These are phyloP conservation scores for Elsinoe ampelina DNA, from an alignment of 2,329 filamentous ascomycete genomes.

Conservation along the genomic window DNA sequence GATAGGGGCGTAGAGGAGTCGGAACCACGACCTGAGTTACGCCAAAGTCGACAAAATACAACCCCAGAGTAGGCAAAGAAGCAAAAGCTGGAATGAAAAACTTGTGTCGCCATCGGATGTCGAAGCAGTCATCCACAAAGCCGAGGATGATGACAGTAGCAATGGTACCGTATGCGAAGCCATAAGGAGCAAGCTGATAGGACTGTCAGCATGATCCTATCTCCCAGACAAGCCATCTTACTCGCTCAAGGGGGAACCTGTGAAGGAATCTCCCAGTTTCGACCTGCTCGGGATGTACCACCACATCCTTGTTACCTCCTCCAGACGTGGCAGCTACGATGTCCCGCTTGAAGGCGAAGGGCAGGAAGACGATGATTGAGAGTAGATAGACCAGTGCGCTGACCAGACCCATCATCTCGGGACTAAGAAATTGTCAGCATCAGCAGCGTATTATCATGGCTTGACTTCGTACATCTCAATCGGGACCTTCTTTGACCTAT, in stretches of 20 bases:
- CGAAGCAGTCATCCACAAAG: conserved; percentile 91
- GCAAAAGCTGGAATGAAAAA: conserved; percentile 95
- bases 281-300: conserved; percentile 61
- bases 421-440: conserved; percentile 38
- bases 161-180: conserved; percentile 86
- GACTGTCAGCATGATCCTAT: conserved; percentile 1
- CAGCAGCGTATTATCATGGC: conserved; percentile 16
- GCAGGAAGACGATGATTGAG: conserved; percentile 82
- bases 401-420: conserved; percentile 92
- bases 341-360: conserved; percentile 96
- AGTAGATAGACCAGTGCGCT: conserved; percentile 89
- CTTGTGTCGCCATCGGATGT: conserved; percentile 98
- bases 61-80: conserved; percentile 82
- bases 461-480: conserved; percentile 61
- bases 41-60: conserved; percentile 98
- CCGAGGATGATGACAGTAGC: conserved; percentile 86
- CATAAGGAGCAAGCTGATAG: conserved; percentile 75
- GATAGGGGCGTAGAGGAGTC: conserved; percentile 69
- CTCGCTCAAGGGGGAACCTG: conserved; percentile 89
- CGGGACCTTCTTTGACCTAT: conserved; percentile 69
- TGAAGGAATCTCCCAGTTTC: conserved; percentile 80
- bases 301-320: conserved; percentile 81
- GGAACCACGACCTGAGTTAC: conserved; percentile 94
- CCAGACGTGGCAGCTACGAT: conserved; percentile 92
- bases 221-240: conserved; percentile 29